Percentiles rank a stretch among this genome's conserved stretches.
Evolutionary conservation across 2,329 filamentous ascomycete genomes (phyloP).

Genomic region (Leptographium radiaticola): DNA sequence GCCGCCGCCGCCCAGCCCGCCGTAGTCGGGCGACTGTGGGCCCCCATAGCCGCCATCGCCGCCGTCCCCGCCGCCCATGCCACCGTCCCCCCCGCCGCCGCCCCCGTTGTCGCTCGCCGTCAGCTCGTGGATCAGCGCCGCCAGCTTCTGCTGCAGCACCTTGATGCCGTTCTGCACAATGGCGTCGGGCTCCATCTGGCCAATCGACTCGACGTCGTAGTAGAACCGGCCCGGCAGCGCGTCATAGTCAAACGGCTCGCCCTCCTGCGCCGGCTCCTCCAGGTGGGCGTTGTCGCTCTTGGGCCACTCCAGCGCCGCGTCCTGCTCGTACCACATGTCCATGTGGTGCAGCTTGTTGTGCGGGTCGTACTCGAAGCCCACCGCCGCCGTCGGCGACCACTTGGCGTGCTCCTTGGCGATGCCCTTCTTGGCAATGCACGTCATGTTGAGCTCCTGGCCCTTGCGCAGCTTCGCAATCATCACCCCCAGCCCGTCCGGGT

Average conservation of each 20-base stretch:
- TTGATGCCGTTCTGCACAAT: slow-evolving; percentile 84
- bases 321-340: slow-evolving; percentile 89
- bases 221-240: slow-evolving; percentile 79
- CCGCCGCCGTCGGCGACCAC: slow-evolving; percentile 84
- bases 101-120: slow-evolving; percentile 31
- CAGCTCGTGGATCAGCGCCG: slow-evolving; percentile 47
- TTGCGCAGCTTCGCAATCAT: slow-evolving; percentile 83
- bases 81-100: slow-evolving; percentile 29
- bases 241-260: slow-evolving; percentile 83
- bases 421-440: slow-evolving; percentile 92
- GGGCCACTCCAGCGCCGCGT: slow-evolving; percentile 76
- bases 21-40: slow-evolving; percentile 52
- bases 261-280: slow-evolving; percentile 68
- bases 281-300: slow-evolving; percentile 67
- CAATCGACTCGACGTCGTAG: slow-evolving; percentile 82
- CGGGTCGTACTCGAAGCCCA: slow-evolving; percentile 96
- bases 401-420: slow-evolving; percentile 99
- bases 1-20: slow-evolving; percentile 36
- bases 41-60: slow-evolving; percentile 44
- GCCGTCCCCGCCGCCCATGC: slow-evolving; percentile 17
- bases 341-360: slow-evolving; percentile 90
- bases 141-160: slow-evolving; percentile 81
- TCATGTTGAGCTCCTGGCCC: slow-evolving; percentile 80
- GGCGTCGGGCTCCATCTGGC: slow-evolving; percentile 75
- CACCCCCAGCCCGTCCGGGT: slow-evolving; percentile 67